A percentile compares a stretch with the other conserved stretches of the same genome.
phyloP scores from a whole-genome alignment of 2,329 filamentous ascomycete genomes.

The Chrysosporium queenslandicum region DNA sequence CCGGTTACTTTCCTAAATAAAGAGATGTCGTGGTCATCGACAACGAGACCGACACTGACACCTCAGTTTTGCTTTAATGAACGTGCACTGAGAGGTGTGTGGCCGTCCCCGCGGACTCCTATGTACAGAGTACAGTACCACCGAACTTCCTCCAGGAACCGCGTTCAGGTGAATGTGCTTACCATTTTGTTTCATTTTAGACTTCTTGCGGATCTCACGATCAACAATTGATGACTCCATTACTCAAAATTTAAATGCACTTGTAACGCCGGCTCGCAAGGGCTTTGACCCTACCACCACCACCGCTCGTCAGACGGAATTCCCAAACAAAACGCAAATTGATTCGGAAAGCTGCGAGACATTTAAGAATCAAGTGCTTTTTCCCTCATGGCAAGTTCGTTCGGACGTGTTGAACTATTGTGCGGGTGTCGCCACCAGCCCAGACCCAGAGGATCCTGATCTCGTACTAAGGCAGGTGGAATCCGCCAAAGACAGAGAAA shows the following conservation, averaged over 20 bases:
- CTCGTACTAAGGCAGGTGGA: conserved; percentile 59
- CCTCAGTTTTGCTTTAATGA: conserved; percentile 72
- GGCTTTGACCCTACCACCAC: conserved; percentile 77
- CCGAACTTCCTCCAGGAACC: not conserved
- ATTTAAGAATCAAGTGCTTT: conserved; percentile 71
- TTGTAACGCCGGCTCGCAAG: conserved; percentile 60
- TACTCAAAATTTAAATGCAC: conserved; percentile 80
- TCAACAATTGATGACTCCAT: conserved; percentile 86
- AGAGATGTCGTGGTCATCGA: conserved; percentile 35
- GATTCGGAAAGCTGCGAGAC: conserved; percentile 52
- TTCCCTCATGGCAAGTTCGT: conserved; percentile 77
- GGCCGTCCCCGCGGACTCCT: not conserved
- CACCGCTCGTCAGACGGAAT: conserved; percentile 48
- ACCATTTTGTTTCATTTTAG: conserved; percentile 38
- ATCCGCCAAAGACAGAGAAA: conserved; percentile 57
- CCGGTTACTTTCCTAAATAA: conserved; percentile 18
- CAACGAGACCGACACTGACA: conserved; percentile 48
- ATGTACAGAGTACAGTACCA: conserved; percentile 2
- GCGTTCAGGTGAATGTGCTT: conserved; percentile 9
- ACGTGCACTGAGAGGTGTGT: conserved; percentile 55
- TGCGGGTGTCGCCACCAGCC: conserved; percentile 71
- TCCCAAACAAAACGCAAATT: conserved; percentile 45
- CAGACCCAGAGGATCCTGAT: conserved; percentile 79
- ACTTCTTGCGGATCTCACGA: conserved; percentile 82
- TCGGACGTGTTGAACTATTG: conserved; percentile 83